Evolutionary conservation across 169 alveolate genomes (phyloP), one percentile per base, ranked within the genome.

Genomic region (Sarcocystis neurona): DNA sequence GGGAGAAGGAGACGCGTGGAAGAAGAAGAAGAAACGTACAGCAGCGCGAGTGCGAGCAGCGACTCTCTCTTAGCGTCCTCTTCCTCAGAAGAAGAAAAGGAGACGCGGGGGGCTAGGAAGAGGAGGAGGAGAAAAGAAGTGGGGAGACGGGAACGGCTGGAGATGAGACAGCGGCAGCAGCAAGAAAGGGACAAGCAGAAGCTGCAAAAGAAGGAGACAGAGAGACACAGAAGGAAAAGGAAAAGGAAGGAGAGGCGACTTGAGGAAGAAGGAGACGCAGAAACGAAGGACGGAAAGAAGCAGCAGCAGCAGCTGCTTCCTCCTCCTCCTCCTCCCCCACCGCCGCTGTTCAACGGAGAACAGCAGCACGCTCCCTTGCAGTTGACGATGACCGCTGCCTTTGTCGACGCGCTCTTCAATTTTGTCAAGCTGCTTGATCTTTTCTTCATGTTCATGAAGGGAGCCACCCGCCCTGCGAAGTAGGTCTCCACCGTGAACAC

Each of bases 401-500:
- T 85, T 2, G 50, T 79, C 66, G 53, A 75, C 47, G 85, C 92
- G 1, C 80, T 88, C 46, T 80, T 88, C 75, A 79, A 88, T 77
- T 84, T 85, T 20, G 75, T 89, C 66, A 89, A 82, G 87, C 84
- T 89, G n/a, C 66, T 89, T n/a, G 93, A 89, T 70, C 53, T 82
- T 30, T 89, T 89, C 90, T 89, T 82, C 68, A 53, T 85, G 43
- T 89, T 89, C 70, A 63, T 89, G 58, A 89, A 89, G 85, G 93
- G 93, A 60, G 85, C 90, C 23, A 53, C 79, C 41, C 77, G 90
- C 41, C 90, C 86, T 68, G 60, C 70, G 23, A 86, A 84, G 89
- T 85, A 41, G 8, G 89, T n/a, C 20, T 12, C 23, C 30, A 32
- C 48, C 46, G 10, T 32, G 39, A n/a, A 8, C 87, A 12, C 0